Conservation (phyloP, 139 green algal species). For the Mychonastes homosphaera region DNA sequence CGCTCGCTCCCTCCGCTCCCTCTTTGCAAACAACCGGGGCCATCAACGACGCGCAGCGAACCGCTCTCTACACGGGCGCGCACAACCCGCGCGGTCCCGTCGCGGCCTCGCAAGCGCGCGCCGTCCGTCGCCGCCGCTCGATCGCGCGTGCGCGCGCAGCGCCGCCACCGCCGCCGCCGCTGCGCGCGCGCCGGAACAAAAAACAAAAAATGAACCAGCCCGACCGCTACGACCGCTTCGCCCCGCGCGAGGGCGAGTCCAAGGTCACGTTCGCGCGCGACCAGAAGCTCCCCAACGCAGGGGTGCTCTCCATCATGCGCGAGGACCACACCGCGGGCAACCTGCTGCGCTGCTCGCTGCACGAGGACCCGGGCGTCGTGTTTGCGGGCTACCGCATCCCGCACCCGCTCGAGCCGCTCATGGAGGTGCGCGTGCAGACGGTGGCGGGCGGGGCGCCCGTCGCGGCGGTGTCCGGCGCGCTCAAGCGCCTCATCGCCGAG, state of each 20-base stretch:
- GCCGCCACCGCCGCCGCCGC: not conserved
- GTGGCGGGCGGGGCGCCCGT: slow-evolving; percentile 42
- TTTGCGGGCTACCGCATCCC: slow-evolving; percentile 93
- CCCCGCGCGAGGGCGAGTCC: slow-evolving; percentile 66
- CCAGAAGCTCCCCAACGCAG: slow-evolving; percentile 79
- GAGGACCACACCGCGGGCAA: slow-evolving; percentile 96
- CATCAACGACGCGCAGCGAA: no score
- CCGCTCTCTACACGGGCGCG: no score
- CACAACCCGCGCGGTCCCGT: no score
- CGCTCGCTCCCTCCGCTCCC: no score
- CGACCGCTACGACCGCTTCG: slow-evolving; percentile 82
- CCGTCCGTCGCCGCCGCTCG: no score
- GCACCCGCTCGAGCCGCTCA: slow-evolving; percentile 79
- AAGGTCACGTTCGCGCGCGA: slow-evolving; percentile 68
- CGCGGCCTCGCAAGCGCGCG: no score
- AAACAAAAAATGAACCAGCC: slow-evolving; percentile 87
- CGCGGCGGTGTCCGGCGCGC: slow-evolving; percentile 29
- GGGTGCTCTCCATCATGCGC: slow-evolving; percentile 67
- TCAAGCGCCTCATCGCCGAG: slow-evolving; percentile 42
- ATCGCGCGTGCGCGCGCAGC: no score
- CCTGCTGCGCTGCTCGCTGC: slow-evolving; percentile 62
- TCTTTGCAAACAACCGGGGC: no score
- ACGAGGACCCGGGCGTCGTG: slow-evolving; percentile 40
- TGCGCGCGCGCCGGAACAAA: not conserved
- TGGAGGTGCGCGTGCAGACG: slow-evolving; percentile 76